These are phyloP conservation scores for Eimeria necatrix DNA, from an alignment of 169 alveolate species.

Conservation along the genomic window DNA sequence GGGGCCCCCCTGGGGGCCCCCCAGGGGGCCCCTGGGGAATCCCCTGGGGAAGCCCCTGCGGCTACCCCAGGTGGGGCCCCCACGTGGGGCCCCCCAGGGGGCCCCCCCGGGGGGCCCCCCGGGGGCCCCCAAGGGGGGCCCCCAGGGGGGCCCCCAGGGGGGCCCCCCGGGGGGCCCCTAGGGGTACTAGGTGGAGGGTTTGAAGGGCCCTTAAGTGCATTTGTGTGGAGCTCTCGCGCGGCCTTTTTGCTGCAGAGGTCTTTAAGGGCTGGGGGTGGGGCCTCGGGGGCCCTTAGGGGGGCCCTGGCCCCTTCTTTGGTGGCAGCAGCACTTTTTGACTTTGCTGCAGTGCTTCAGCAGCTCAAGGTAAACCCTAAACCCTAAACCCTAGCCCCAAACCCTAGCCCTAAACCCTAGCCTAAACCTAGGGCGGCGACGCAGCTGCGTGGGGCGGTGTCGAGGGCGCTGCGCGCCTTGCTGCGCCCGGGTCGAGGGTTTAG, in stretches of 20 bases:
- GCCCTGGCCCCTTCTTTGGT: constrained; percentile 38
- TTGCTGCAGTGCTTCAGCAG: constrained; percentile 57
- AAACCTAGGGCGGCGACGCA: neutral
- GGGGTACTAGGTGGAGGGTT: neutral
- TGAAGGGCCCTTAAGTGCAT: constrained; percentile 20
- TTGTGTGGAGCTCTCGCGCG: constrained; percentile 1
- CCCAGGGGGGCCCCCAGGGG: no score
- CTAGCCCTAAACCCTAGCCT: constrained; percentile 11
- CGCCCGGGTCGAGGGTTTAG: neutral
- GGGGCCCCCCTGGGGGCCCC: neutral
- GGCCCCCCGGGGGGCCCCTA: no score
- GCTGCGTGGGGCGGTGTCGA: no score
- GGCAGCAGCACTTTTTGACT: neutral
- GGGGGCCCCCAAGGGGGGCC: no score
- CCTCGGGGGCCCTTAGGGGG: constrained; percentile 63
- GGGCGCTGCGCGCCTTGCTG: neutral
- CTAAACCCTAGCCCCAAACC: neutral
- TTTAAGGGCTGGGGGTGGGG: constrained; percentile 10
- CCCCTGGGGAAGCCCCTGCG: neutral
- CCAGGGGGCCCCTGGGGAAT: neutral
- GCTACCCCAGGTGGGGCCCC: no score
- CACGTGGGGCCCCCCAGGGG: no score
- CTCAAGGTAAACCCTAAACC: neutral
- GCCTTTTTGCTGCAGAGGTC: constrained; percentile 26
- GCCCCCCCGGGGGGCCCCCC: no score